Evolutionary conservation across 2,329 filamentous ascomycete species (phyloP), one percentile per base, ranked within the genome.

Genomic region (Juglanconis oblonga): DNA sequence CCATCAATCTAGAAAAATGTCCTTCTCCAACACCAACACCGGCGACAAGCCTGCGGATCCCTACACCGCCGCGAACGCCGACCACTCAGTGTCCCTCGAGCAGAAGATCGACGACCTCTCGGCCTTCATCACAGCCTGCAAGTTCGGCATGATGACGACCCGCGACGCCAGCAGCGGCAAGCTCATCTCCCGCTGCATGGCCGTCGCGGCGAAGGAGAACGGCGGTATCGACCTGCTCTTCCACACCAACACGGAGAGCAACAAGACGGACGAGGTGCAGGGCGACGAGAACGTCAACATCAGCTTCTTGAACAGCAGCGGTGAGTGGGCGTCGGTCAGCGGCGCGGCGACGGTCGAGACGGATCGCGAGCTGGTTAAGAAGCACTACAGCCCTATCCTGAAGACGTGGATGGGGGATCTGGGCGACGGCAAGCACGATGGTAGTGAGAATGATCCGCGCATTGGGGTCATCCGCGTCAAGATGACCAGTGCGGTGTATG

Each of bases 141-240:
- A 96, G 76, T 96, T 92, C 72, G 90, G 89, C 74, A 91, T 96
- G 88, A 87, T 96, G 86, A 95, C 92, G 8, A 96, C 92, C 29
- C 82, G 87, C 53, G 86, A 88, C 52, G 78, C 82, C 2, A 79
- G 81, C 40, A 84, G 81, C 0, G 88, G 87, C 11, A 80, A 87
- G 53, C 78, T 97, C 13, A 87, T 89, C 4, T 93, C 89, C n/a
- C 82, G 92, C 65, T 91, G 88, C 73, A 96, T 97, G 92, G 90
- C 90, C 5, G 74, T 96, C 13, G 90, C 91, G 14, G 91, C 85
- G 3, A 64, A 94, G 90, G 91, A 96, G 76, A 80, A 82, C 63
- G 88, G 87, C 65, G 89, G 90, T 69, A 81, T 92, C 59, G 92
- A 96, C 72, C 84, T 95, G 59, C 83, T 96, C 73, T 96, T 96